phyloP scores from a whole-genome alignment of 2,329 filamentous ascomycete species.

The Fusarium sp. region DNA sequence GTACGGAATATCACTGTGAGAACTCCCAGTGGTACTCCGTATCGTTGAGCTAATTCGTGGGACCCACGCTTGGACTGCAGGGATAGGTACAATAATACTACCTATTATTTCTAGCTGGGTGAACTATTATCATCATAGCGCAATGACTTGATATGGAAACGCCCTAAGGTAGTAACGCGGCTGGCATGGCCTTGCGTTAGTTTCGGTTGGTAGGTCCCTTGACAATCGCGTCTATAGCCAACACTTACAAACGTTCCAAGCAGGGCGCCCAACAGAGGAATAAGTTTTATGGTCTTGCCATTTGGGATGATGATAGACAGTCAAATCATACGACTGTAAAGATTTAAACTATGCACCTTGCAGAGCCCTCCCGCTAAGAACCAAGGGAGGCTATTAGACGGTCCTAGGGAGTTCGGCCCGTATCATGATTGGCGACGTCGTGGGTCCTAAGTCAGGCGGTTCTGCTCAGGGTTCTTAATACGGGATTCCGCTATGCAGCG shows the following conservation, averaged over 20 bases:
- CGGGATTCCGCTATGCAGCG: not conserved
- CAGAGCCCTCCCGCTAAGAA: not conserved
- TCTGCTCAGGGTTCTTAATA: conserved; percentile 10
- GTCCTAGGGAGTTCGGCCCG: conserved; percentile 1
- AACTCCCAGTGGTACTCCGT: not conserved
- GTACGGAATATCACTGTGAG: not conserved
- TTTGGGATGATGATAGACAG: not conserved
- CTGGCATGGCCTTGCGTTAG: conserved; percentile 10
- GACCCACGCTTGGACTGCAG: not conserved
- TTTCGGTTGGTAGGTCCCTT: conserved; percentile 8
- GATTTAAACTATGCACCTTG: not conserved
- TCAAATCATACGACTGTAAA: not conserved
- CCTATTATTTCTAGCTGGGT: not conserved
- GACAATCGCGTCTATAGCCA: conserved; percentile 2
- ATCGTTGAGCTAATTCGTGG: not conserved
- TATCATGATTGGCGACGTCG: conserved; percentile 12
- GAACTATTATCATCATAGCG: conserved; percentile 12
- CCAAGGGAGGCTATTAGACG: not conserved
- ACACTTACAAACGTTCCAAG: not conserved
- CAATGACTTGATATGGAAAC: conserved; percentile 12
- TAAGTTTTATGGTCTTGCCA: not conserved
- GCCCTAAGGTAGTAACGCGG: not conserved
- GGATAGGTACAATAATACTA: not conserved
- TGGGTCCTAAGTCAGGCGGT: conserved; percentile 13
- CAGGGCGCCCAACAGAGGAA: not conserved